These are phyloP conservation scores for Polyporus arcularius DNA, from an alignment of 768 basidiomycete species.

Conservation along the genomic window DNA sequence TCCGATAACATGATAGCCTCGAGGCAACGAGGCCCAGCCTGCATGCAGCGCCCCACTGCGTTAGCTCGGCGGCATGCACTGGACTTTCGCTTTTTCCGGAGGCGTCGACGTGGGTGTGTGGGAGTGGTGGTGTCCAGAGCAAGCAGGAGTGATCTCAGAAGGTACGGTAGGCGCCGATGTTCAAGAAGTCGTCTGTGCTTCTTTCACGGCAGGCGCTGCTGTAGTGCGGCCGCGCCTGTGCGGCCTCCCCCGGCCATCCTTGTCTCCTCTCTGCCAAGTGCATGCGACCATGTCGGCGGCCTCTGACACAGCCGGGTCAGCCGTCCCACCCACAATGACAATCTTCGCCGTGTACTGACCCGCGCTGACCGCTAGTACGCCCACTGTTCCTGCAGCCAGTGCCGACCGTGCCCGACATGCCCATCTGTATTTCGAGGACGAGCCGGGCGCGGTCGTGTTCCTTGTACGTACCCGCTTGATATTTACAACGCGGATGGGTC, in stretches of 20 bases:
- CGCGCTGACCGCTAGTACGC: neutral
- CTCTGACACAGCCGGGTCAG: neutral
- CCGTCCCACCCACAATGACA: neutral
- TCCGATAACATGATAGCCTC: neutral
- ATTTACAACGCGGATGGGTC: neutral
- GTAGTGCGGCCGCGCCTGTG: neutral
- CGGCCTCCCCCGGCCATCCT: neutral
- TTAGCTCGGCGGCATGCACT: neutral
- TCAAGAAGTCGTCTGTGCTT: neutral
- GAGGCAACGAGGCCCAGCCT: neutral
- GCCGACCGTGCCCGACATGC: constrained; percentile 6
- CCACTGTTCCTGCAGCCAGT: neutral
- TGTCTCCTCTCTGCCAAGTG: neutral
- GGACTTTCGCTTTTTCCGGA: neutral
- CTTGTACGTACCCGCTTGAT: constrained; percentile 11
- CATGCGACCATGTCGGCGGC: neutral
- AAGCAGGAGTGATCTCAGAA: neutral
- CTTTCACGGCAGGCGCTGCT: neutral
- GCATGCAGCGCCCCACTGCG: neutral
- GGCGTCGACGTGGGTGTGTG: neutral
- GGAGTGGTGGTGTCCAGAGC: neutral
- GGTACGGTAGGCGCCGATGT: neutral
- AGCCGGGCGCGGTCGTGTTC: constrained; percentile 12
- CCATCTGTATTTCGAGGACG: constrained; percentile 19
- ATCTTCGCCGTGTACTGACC: neutral